Conservation (phyloP, 179 eudicot genomes). For the Drosera spatulata region DNA sequence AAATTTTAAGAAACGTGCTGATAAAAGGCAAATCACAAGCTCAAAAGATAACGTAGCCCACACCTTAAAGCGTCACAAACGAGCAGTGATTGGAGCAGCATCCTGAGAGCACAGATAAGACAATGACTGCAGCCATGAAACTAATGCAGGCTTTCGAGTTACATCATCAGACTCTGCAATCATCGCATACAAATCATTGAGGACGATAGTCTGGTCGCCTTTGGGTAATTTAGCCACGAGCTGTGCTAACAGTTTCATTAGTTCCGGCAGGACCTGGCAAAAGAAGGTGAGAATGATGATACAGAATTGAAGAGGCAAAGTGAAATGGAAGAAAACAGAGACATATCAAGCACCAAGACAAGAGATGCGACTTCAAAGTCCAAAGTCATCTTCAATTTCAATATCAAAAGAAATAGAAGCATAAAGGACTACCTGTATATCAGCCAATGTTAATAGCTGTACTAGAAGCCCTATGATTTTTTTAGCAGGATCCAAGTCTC, state of each 20-base stretch:
- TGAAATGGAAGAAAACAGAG: neutral
- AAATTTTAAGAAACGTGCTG: too few relatives aligned
- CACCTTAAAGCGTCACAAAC: conserved; percentile 22
- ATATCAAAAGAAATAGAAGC: neutral
- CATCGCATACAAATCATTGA: conserved; percentile 57
- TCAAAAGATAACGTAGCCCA: neutral
- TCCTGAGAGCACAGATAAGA: conserved; percentile 66
- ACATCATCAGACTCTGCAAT: conserved; percentile 97
- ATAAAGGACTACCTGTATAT: conserved; percentile 53
- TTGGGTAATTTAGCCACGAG: conserved; percentile 49
- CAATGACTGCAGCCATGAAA: conserved; percentile 91
- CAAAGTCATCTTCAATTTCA: neutral
- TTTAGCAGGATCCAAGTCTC: conserved; percentile 58
- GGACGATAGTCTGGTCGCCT: conserved; percentile 56
- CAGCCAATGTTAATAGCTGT: conserved; percentile 62
- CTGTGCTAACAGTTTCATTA: conserved; percentile 79
- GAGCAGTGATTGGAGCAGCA: conserved; percentile 22
- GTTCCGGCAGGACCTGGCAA: conserved; percentile 66
- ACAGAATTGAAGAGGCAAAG: neutral
- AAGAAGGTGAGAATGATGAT: neutral
- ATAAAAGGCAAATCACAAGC: too few relatives aligned
- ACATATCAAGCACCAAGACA: neutral
- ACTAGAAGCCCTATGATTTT: conserved; percentile 65
- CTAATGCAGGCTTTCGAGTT: conserved; percentile 69
- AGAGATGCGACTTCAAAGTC: neutral